These are phyloP conservation scores for Eimeria tenella DNA, from an alignment of 169 alveolate species.

Conservation along the genomic window DNA sequence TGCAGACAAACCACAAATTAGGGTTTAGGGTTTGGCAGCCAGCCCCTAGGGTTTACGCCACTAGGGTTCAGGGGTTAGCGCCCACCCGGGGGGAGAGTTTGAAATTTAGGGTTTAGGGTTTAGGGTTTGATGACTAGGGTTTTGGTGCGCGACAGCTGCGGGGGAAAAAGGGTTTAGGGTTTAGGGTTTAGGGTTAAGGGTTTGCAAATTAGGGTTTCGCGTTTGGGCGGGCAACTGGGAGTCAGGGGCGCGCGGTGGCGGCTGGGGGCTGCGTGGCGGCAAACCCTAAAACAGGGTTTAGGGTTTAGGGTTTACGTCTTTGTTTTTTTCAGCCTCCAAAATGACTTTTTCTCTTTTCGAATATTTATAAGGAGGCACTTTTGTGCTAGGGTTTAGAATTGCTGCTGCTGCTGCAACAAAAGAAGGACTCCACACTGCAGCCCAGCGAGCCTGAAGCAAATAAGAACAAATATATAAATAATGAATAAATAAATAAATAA, in stretches of 20 bases:
- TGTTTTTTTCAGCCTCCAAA: not conserved
- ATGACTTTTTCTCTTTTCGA: slow-evolving; percentile 12
- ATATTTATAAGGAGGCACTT: slow-evolving; percentile 62
- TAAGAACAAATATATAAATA: not conserved
- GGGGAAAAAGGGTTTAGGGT: not conserved
- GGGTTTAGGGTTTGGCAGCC: too few species aligned
- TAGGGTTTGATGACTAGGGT: too few species aligned
- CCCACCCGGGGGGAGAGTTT: not conserved
- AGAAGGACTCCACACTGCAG: slow-evolving; percentile 32
- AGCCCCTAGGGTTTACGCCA: not conserved
- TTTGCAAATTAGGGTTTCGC: not conserved
- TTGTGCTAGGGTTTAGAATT: slow-evolving; percentile 1
- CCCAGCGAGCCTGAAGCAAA: slow-evolving; percentile 32
- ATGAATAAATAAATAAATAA: too few species aligned
- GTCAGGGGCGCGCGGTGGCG: not conserved
- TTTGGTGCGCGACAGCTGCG: not conserved
- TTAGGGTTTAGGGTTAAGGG: not conserved
- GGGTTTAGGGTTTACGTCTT: slow-evolving; percentile 31
- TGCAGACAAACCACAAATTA: not conserved
- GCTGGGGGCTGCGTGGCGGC: not conserved
- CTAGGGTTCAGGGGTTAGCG: not conserved
- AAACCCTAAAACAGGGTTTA: not conserved
- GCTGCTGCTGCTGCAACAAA: slow-evolving; percentile 4
- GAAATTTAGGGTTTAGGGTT: too few species aligned
- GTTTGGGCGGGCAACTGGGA: not conserved